Percentiles rank a stretch among this genome's conserved stretches.
These are phyloP conservation scores for Psilocybe cyanescens DNA, from an alignment of 768 basidiomycete genomes.

Conservation along the genomic window DNA sequence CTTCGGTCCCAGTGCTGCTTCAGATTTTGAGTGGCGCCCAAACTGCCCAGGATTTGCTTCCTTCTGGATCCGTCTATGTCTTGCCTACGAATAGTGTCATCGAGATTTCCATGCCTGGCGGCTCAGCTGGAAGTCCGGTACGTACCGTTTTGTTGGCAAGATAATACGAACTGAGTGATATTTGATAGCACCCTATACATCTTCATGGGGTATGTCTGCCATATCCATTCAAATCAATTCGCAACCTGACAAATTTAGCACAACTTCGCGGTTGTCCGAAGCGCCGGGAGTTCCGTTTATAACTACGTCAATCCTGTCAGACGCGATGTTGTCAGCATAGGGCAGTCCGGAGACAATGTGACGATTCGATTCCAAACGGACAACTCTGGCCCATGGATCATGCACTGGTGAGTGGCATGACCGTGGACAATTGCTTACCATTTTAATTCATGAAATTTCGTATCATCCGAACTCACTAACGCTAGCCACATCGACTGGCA, in stretches of 20 bases:
- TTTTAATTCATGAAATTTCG: no score
- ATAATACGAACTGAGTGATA: not conserved
- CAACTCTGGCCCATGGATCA: conserved; percentile 61
- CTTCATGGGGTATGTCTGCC: conserved; percentile 37
- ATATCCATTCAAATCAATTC: not conserved
- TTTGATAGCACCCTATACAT: conserved; percentile 43
- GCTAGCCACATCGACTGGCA: conserved; percentile 50
- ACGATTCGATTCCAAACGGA: conserved; percentile 64
- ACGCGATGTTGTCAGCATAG: conserved; percentile 41
- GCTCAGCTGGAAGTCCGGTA: conserved; percentile 35
- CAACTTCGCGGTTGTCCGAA: conserved; percentile 42
- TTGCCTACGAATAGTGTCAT: conserved; percentile 45
- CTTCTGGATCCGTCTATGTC: conserved; percentile 41
- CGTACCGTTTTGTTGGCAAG: conserved; percentile 9
- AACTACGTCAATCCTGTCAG: conserved; percentile 54
- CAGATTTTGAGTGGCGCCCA: conserved; percentile 44
- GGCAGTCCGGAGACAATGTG: conserved; percentile 36
- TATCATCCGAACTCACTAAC: not conserved
- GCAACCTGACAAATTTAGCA: conserved; percentile 24
- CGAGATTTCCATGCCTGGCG: conserved; percentile 48
- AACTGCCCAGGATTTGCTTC: conserved; percentile 38
- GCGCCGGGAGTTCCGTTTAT: conserved; percentile 36
- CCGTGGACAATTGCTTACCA: no score
- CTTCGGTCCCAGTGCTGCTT: conserved; percentile 45
- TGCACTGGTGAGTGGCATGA: conserved; percentile 30